These are phyloP conservation scores for Sclerotinia borealis DNA, from an alignment of 2,329 filamentous ascomycete species.

Conservation along the genomic window DNA sequence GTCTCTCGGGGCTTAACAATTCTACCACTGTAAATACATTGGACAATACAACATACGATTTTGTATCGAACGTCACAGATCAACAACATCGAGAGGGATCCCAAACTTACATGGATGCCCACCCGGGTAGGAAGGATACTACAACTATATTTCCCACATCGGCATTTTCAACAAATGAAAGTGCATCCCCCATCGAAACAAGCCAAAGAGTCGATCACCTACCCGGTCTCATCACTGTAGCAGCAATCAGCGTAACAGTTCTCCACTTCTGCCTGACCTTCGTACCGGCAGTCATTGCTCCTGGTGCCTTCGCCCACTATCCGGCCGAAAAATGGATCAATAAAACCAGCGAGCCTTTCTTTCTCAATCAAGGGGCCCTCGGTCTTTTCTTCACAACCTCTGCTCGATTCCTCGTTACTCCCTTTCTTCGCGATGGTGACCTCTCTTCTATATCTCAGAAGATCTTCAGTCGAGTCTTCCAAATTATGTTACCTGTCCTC, in stretches of 20 bases:
- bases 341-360: constrained; percentile 38
- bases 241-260: constrained; percentile 39
- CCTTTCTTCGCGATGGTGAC: constrained; percentile 39
- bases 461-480: constrained; percentile 38
- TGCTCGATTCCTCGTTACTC: constrained; percentile 39
- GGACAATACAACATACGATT: neutral
- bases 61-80: neutral
- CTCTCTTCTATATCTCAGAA: constrained; percentile 40
- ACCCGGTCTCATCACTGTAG: constrained; percentile 40
- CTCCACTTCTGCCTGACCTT: constrained; percentile 42
- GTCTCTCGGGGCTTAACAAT: neutral
- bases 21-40: neutral
- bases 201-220: constrained; percentile 38
- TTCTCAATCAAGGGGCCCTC: constrained; percentile 43
- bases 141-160: neutral
- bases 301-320: constrained; percentile 33
- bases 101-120: neutral
- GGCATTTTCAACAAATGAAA: neutral
- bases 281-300: constrained; percentile 33
- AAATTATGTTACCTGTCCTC: constrained; percentile 41
- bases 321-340: constrained; percentile 37
- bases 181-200: neutral
- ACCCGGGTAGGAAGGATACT: neutral
- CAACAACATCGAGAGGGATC: neutral
- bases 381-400: constrained; percentile 45